These are phyloP conservation scores for Chaetomiaceae sp. DNA, from an alignment of 2,329 filamentous ascomycete species.

Conservation along the genomic window DNA sequence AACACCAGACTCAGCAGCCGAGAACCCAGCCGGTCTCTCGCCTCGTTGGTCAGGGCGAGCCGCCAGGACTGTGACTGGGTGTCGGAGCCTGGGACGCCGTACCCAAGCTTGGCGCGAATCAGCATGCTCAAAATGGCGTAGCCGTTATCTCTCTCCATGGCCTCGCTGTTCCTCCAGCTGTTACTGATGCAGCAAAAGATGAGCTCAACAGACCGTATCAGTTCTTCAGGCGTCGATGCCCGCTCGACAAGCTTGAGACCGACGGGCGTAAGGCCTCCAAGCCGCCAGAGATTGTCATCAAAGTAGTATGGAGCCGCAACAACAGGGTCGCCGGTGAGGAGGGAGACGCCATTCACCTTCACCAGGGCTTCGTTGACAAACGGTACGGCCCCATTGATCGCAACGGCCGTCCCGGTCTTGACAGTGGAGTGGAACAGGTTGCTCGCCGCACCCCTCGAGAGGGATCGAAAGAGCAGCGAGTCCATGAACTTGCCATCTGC, in stretches of 20 bases:
- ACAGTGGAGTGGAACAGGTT: conserved; percentile 64
- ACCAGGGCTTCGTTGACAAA: conserved; percentile 85
- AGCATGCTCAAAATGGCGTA: conserved; percentile 83
- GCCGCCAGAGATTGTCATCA: conserved; percentile 86
- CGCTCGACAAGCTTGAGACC: conserved; percentile 79
- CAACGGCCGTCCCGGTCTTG: conserved; percentile 69
- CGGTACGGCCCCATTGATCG: conserved; percentile 81
- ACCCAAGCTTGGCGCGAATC: conserved; percentile 73
- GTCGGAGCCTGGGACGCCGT: conserved; percentile 34
- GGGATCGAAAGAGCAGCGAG: conserved; percentile 65
- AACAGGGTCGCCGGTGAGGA: conserved; percentile 77
- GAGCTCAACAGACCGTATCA: conserved; percentile 72
- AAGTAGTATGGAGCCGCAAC: conserved; percentile 75
- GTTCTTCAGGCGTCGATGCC: conserved; percentile 61
- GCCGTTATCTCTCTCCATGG: conserved; percentile 93
- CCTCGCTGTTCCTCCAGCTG: conserved; percentile 96
- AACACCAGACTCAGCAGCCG: conserved; percentile 71
- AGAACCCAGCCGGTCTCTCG: conserved; percentile 50
- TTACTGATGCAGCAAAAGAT: conserved; percentile 79
- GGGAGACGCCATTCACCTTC: conserved; percentile 70
- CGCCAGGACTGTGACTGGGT: conserved; percentile 31
- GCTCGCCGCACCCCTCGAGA: conserved; percentile 66
- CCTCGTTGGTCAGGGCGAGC: conserved; percentile 43
- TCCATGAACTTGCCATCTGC: conserved; percentile 76
- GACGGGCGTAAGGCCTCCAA: conserved; percentile 85